Percentiles rank a stretch among this genome's conserved stretches.
Conservation (phyloP, 1,139 yeast species). For the Pichia sp. region DNA sequence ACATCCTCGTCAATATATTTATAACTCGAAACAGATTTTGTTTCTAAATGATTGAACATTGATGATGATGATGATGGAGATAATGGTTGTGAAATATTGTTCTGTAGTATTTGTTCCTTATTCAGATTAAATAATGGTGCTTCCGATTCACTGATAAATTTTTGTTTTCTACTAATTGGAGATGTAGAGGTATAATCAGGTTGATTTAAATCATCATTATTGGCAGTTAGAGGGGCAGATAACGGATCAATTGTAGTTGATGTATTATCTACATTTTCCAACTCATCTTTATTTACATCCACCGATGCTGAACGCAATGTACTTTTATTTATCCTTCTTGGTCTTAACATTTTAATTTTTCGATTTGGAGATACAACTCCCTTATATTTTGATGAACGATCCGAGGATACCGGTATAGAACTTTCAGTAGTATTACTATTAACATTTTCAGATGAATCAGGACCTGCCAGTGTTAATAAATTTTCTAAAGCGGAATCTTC, state of each 20-base stretch:
- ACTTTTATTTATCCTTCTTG: slow-evolving; percentile 38
- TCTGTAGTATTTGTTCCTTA: slow-evolving; percentile 9
- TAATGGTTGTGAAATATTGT: not conserved
- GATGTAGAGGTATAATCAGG: not conserved
- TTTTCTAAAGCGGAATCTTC: slow-evolving; percentile 20
- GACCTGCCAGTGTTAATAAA: slow-evolving; percentile 6
- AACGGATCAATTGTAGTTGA: slow-evolving; percentile 34
- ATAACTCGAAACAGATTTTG: slow-evolving; percentile 12
- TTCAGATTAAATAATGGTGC: slow-evolving; percentile 35
- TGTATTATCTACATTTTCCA: slow-evolving; percentile 8
- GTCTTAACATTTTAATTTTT: slow-evolving; percentile 35
- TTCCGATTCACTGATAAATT: slow-evolving; percentile 37
- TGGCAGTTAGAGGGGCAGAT: slow-evolving; percentile 16
- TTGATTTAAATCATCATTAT: slow-evolving; percentile 14
- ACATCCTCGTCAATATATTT: slow-evolving; percentile 23
- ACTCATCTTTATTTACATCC: slow-evolving; percentile 7
- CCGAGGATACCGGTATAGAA: not conserved
- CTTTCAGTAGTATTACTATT: not conserved
- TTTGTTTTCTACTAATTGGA: slow-evolving; percentile 21
- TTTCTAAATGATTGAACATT: not conserved
- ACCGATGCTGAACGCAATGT: slow-evolving; percentile 3
- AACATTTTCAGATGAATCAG: not conserved
- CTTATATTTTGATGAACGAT: not conserved
- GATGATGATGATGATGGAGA: slow-evolving; percentile 1
- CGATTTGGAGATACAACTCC: slow-evolving; percentile 31